Conservation (phyloP, 2,329 filamentous ascomycete species). For the Nothopassalora personata region DNA sequence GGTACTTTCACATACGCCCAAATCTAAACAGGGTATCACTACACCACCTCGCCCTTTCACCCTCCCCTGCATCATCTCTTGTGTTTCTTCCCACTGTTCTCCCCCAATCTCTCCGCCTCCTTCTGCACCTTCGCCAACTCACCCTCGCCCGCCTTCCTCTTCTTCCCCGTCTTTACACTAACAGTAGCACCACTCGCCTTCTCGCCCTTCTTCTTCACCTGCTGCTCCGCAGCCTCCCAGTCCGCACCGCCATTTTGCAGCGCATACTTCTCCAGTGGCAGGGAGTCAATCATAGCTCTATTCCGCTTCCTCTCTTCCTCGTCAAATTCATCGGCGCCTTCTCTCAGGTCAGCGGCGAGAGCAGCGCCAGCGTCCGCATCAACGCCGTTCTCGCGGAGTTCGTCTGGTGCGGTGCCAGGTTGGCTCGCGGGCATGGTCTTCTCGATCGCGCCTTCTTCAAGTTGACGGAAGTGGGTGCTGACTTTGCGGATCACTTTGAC, state of each 20-base stretch:
- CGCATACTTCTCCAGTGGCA: slow-evolving; percentile 79
- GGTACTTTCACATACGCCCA: neutral
- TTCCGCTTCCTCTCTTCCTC: slow-evolving; percentile 70
- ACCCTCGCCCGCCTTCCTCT: slow-evolving; percentile 35
- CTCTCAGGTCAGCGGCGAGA: slow-evolving; percentile 76
- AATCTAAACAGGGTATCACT: neutral
- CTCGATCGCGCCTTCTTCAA: slow-evolving; percentile 65
- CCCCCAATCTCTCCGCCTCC: slow-evolving; percentile 30
- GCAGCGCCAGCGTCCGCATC: slow-evolving; percentile 42
- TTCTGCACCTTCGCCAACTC: slow-evolving; percentile 33
- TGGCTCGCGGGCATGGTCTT: slow-evolving; percentile 40
- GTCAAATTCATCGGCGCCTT: slow-evolving; percentile 69
- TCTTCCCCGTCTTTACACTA: slow-evolving; percentile 52
- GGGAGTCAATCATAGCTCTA: slow-evolving; percentile 79
- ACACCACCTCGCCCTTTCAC: too few relatives aligned
- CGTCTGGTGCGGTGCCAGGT: slow-evolving; percentile 30
- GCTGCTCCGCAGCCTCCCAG: slow-evolving; percentile 67
- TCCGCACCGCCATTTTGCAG: slow-evolving; percentile 44
- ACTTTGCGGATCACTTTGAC: slow-evolving; percentile 93
- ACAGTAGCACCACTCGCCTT: slow-evolving; percentile 59
- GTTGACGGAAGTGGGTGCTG: slow-evolving; percentile 65
- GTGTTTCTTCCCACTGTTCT: slow-evolving; percentile 30
- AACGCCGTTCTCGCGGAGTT: slow-evolving; percentile 33
- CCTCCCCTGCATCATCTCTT: slow-evolving; percentile 1
- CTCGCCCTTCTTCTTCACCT: slow-evolving; percentile 52